Evolutionary conservation across 257 asterid genomes (phyloP).

Genomic region (Cordia subcordata): DNA sequence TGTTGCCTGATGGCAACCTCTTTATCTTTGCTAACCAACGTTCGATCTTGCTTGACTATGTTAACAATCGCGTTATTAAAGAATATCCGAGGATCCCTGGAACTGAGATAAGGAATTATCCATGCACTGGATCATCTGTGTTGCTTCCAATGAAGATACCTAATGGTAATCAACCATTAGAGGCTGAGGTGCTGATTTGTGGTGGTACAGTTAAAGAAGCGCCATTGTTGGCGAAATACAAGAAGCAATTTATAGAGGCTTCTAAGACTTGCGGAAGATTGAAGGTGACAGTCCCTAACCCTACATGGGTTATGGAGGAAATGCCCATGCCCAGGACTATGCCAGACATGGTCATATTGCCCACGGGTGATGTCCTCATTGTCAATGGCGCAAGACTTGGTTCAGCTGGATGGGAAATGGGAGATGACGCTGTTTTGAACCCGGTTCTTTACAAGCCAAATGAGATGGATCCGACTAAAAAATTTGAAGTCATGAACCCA

Average conservation of each 20-base stretch:
- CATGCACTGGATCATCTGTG: conserved; percentile 76
- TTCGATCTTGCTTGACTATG: conserved; percentile 49
- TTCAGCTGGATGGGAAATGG: conserved; percentile 83
- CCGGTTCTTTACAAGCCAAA: conserved; percentile 55
- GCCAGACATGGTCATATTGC: conserved; percentile 65
- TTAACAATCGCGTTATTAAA: conserved; percentile 28
- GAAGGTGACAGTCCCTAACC: conserved; percentile 50
- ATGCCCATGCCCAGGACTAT: conserved; percentile 78
- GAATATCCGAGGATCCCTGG: conserved; percentile 64
- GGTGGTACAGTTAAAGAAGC: conserved; percentile 56
- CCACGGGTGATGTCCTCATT: conserved; percentile 55
- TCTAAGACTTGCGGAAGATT: conserved; percentile 64
- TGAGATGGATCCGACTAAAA: conserved; percentile 19
- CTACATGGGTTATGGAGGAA: conserved; percentile 64
- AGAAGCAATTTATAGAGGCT: conserved; percentile 29
- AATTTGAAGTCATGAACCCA: conserved; percentile 57
- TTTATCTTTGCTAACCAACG: conserved; percentile 66
- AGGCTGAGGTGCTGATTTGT: conserved; percentile 8
- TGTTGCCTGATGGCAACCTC: conserved; percentile 76
- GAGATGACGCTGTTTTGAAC: conserved; percentile 46
- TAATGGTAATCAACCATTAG: background rate
- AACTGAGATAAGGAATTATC: conserved; percentile 52
- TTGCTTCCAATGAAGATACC: conserved; percentile 53
- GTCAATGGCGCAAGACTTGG: conserved; percentile 69
- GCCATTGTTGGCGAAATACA: conserved; percentile 45